Percentiles rank a stretch among this genome's conserved stretches.
Evolutionary conservation across 257 asterid species (phyloP).

Genomic region (Primulina tabacum): DNA sequence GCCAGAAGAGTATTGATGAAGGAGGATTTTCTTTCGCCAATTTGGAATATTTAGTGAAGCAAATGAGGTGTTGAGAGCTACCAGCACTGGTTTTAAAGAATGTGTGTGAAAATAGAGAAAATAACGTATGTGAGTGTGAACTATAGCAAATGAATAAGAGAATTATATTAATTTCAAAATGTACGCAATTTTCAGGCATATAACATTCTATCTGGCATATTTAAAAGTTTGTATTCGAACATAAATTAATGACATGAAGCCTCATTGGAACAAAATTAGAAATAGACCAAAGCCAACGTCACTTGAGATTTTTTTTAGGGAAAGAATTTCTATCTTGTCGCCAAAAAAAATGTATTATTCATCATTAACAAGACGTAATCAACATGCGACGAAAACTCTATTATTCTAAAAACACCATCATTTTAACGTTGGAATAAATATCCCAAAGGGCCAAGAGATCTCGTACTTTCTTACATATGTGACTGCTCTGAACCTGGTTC

Average conservation of each 20-base stretch:
- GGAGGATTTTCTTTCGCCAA: slow-evolving; percentile 42
- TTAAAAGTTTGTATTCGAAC: no score
- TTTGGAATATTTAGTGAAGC: slow-evolving; percentile 22
- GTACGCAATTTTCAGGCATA: no score
- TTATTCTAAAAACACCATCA: slow-evolving; percentile 9
- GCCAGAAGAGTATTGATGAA: slow-evolving; percentile 33
- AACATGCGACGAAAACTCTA: background rate
- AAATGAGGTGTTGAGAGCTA: slow-evolving; percentile 24
- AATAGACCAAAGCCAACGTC: background rate
- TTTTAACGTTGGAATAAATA: slow-evolving; percentile 20
- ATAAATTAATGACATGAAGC: no score
- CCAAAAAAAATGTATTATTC: slow-evolving; percentile 5
- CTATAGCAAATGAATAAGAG: no score
- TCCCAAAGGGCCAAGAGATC: slow-evolving; percentile 21
- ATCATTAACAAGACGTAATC: slow-evolving; percentile 10
- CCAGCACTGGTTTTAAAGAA: background rate
- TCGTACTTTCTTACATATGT: slow-evolving; percentile 16
- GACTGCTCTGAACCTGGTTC: slow-evolving; percentile 22
- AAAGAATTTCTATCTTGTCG: background rate
- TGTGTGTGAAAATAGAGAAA: no score
- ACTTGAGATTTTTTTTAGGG: background rate
- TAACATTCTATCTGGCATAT: no score
- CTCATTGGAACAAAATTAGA: background rate
- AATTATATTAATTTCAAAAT: no score
- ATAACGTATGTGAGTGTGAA: no score